Conservation (phyloP, 768 basidiomycete species). For the Tulasnella sp. region DNA sequence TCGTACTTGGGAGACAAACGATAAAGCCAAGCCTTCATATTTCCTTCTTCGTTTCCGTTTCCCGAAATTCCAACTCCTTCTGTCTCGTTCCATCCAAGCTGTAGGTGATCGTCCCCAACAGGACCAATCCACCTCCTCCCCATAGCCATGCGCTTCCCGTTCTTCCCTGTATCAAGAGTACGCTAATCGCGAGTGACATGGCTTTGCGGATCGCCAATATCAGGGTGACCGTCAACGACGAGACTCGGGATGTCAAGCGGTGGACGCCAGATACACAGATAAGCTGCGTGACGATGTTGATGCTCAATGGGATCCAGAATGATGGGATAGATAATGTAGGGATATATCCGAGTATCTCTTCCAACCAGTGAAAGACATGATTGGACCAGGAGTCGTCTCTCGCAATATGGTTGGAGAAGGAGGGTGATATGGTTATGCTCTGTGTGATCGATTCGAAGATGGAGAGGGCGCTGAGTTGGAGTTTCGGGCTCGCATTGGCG, state of each 20-base stretch:
- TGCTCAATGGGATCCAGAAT: constrained; percentile 48
- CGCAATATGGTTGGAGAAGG: neutral
- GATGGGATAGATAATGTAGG: constrained; percentile 42
- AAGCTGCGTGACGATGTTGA: constrained; percentile 77
- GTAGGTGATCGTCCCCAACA: constrained; percentile 62
- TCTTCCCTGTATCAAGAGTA: constrained; percentile 36
- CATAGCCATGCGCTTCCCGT: constrained; percentile 40
- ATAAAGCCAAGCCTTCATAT: no score
- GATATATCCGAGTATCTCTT: constrained; percentile 1
- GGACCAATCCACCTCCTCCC: constrained; percentile 54
- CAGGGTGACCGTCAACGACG: constrained; percentile 68
- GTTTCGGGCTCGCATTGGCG: constrained; percentile 33
- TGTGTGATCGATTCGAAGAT: neutral
- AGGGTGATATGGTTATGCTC: neutral
- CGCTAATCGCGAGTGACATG: constrained; percentile 60
- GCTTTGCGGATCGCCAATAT: constrained; percentile 75
- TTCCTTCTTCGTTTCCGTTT: no score
- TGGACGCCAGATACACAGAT: constrained; percentile 82
- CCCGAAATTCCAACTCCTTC: no score
- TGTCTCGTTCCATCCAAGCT: constrained; percentile 32
- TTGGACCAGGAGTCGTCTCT: neutral
- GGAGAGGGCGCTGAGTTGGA: constrained; percentile 11
- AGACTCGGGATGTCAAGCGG: constrained; percentile 65
- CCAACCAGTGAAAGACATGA: neutral
- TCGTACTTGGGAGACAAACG: no score